Evolutionary conservation across 208 protist genomes (phyloP), one percentile per base, ranked within the genome.

Genomic region (Herpetomonas muscarum): DNA sequence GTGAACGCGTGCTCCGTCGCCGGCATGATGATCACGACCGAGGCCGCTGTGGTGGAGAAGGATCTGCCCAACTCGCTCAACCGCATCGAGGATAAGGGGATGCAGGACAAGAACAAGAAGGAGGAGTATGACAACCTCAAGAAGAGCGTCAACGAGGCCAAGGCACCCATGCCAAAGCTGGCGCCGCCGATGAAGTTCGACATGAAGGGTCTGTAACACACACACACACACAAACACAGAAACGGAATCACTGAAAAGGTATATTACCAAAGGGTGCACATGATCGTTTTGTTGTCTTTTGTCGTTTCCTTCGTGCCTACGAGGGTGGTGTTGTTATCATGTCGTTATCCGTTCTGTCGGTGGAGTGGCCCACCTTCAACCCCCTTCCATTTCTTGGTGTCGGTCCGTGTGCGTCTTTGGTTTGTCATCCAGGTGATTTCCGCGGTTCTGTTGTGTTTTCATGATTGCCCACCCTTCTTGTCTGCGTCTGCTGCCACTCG

Each of bases 1-100:
- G 79, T 98, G 26, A 98, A 99, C 66, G 96, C 98, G n/a, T 90
- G 96, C 55, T 97, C 88, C 31, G 97, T 99, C 13, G 88, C 98
- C 0, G 97, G 97, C 0, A 90, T 99, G 68, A 98, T 99, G 95
- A 99, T 98, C 45, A 99, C 98, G 3, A 98, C 97, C 17, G 98
- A 99, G 81, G 91, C 89, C 24, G 96, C 98, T 44, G 87, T 99
- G 22, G 87, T 93, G 47, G 87, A 93, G 57, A 90, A 94, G 71
- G 83, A 94, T 54, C 58, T 87, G 44, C 62, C 61, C 3, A 54
- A 61, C 29, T 67, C 54, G 51, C 72, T 73, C 26, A 67, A 54
- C 25, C 87, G 83, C 51, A 67, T 86, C 29, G 87, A 94, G 64
- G 81, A 94, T 47, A 56, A 79, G 56, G 87, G 87, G n/a, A 70